Conservation (phyloP, 228 moss, liverwort and hornwort species). For the Sphagnum fallax region DNA sequence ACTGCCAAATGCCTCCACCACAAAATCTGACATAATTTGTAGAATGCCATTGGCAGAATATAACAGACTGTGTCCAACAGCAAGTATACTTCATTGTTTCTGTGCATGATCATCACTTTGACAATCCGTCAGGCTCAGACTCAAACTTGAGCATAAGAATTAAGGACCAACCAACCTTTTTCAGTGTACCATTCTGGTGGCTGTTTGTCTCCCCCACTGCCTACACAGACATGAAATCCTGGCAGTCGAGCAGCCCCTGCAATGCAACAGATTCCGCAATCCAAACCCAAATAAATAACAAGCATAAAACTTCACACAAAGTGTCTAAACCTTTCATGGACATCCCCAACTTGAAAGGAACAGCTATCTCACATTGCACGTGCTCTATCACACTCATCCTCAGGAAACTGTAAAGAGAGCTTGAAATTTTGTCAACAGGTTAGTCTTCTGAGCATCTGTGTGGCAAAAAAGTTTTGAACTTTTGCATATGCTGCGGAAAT, state of each 20-base stretch:
- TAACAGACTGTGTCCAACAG: neutral
- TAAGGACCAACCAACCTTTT: conserved; percentile 33
- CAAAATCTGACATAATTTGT: neutral
- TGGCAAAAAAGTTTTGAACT: too few relatives aligned
- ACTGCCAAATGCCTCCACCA: too few relatives aligned
- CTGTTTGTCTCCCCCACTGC: conserved; percentile 64
- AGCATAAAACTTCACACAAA: neutral
- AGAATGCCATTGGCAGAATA: neutral
- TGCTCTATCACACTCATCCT: too few relatives aligned
- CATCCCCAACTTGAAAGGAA: too few relatives aligned
- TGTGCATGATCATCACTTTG: neutral
- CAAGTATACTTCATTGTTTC: neutral
- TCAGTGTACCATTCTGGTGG: conserved; percentile 70
- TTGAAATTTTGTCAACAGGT: too few relatives aligned
- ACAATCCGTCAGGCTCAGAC: neutral
- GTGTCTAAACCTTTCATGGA: neutral
- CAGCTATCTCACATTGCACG: too few relatives aligned
- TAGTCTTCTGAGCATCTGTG: too few relatives aligned
- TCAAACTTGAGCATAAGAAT: neutral
- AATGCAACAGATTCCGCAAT: neutral
- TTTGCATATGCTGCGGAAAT: too few relatives aligned
- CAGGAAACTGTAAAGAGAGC: too few relatives aligned
- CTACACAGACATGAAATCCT: conserved; percentile 73
- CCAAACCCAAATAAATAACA: neutral
- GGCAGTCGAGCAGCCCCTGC: conserved; percentile 82